Evolutionary conservation across 2,329 filamentous ascomycete species (phyloP).

Genomic region (Clarireedia sp.): DNA sequence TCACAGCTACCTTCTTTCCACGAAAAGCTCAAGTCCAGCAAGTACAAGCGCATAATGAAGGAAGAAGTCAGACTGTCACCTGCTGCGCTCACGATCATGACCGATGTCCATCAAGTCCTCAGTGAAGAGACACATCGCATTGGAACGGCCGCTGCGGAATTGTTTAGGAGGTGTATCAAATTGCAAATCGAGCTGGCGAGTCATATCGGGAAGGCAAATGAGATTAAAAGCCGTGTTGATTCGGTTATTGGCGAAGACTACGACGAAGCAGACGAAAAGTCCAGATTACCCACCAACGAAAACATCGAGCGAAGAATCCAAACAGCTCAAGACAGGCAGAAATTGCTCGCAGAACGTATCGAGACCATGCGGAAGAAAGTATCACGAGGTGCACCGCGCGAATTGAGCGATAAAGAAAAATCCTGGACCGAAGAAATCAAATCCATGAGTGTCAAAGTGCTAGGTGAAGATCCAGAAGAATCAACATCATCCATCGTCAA

Average conservation of each 20-base stretch:
- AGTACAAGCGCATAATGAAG: slow-evolving; percentile 52
- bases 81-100: slow-evolving; percentile 62
- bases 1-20: slow-evolving; percentile 50
- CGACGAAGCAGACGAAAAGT: slow-evolving; percentile 42
- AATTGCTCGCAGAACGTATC: slow-evolving; percentile 48
- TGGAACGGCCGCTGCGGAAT: slow-evolving; percentile 60
- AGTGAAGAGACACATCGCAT: slow-evolving; percentile 61
- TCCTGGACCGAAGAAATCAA: slow-evolving; percentile 51
- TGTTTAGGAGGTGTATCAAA: slow-evolving; percentile 63
- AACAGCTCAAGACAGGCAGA: slow-evolving; percentile 47
- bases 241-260: slow-evolving; percentile 48
- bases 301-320: slow-evolving; percentile 52
- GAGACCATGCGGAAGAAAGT: slow-evolving; percentile 49
- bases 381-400: slow-evolving; percentile 38
- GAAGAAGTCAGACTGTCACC: slow-evolving; percentile 64
- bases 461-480: slow-evolving; percentile 12
- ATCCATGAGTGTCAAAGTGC: slow-evolving; percentile 33
- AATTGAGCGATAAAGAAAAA: slow-evolving; percentile 55
- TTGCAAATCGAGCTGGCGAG: slow-evolving; percentile 59
- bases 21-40: slow-evolving; percentile 48
- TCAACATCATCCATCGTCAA: background rate
- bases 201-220: slow-evolving; percentile 58
- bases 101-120: slow-evolving; percentile 63
- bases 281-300: slow-evolving; percentile 41
- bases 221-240: slow-evolving; percentile 60